Evolutionary conservation across 2,329 filamentous ascomycete genomes (phyloP), one percentile per base, ranked within the genome.

Genomic region (Tolypocladium paradoxum): DNA sequence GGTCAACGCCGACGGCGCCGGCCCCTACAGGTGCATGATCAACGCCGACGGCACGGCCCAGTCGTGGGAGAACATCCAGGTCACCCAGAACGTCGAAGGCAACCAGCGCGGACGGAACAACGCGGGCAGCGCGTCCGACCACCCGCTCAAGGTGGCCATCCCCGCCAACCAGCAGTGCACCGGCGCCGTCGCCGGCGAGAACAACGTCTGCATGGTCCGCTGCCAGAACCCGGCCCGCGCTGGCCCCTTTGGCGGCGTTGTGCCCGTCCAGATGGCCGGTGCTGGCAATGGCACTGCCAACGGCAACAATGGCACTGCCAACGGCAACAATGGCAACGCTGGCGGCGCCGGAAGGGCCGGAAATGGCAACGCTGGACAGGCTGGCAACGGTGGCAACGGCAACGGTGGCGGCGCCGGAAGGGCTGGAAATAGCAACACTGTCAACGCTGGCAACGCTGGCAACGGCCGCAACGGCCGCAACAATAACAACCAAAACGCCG

Each of bases 1-100:
- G 65, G 81, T 86, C 65, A 86, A 85, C 68, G 73, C 73, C 37
- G 83, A 87, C 58, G 83, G 83, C 54, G 83, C 79, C 55, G 83
- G 83, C 12, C 82, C 82, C 2, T 85, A 83, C 68, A 77, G 71
- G 7, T 84, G 82, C 70, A 81, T 81, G 74, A 82, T 85, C 64
- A 83, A 84, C 61, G 66, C 72, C 53, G 81, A 82, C 54, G 83
- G 72, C 53, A 82, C 81, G 5, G 82, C 75, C 27, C 63, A 70
- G 48, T 64, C 70, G 57, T 84, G 79, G 75, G 64, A 68, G 24
- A 67, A 76, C 55, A 77, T 82, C 63, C 67, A 75, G 35, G 81
- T 85, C 52, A 78, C 76, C 27, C 56, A 61, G 53, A 64, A 67
- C 53, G 61, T 67, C 20, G 58, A 50, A 1, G 65, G 65, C 40